Evolutionary conservation across 345 rosid species (phyloP), one percentile per base, ranked within the genome.

Genomic region (Arabis alpina): DNA sequence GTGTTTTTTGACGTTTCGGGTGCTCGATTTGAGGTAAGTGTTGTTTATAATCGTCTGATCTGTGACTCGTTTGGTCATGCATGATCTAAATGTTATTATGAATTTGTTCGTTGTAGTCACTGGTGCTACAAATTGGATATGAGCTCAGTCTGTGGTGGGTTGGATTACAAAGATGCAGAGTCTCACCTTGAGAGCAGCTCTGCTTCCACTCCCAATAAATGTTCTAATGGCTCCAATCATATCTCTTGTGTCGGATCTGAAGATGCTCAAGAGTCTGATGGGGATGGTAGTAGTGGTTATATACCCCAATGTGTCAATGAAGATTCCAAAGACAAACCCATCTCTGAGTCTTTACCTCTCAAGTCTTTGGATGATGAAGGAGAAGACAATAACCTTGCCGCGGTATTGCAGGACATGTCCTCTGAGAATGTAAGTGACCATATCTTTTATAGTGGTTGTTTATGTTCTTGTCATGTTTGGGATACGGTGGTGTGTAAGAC

Each of bases 231-330:
- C 32, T 49, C 76, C 6, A 66, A 73, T 14, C 76, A 53, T 25
- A 5, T 49, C 37, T 64, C 80, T 25, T 47, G 25, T 76, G 1
- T 32, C 10, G 76, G 76, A 63, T 71, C 72, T 71, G 76, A 81
- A 37, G 78, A 74, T 74, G 70, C 69, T 50, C 78, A 52, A 39
- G 87, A 70, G 59, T 82, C 80, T 68, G 86, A 79, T 44, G 75
- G 74, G 15, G 83, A 81, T 45, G 75, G 62, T 70, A 61, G 62
- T 70, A 61, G 61, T 34, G 80, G 73, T 55, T 76, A 70, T 65
- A 68, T 52, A 60, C 81, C 67, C 43, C 84, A 81, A 63, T 66
- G 50, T 51, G 37, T 39, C 63, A 74, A 66, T 51, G 78, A 78
- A 54, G 78, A 67, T 48, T 71, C 74, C 45, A 15, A 49, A 50